Conservation (phyloP, 208 protist genomes). For the Tritrichomonas musculus region DNA sequence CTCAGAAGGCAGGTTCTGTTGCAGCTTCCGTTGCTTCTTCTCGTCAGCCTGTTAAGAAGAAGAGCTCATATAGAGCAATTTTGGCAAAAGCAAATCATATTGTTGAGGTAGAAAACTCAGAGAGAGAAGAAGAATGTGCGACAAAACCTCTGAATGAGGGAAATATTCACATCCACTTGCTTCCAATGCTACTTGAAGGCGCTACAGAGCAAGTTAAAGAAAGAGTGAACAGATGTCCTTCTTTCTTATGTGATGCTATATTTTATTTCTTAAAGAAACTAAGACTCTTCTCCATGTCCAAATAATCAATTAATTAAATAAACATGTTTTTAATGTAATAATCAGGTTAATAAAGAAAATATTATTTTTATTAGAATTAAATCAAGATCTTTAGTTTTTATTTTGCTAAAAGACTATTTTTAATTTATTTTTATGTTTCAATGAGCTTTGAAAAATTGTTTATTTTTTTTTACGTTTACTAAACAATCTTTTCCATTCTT, state of each 20-base stretch:
- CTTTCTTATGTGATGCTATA: background rate
- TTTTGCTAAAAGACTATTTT: too few relatives aligned
- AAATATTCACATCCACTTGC: background rate
- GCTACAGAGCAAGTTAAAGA: background rate
- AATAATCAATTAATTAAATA: background rate
- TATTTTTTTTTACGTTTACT: too few relatives aligned
- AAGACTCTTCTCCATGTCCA: conserved; percentile 4
- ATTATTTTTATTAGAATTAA: too few relatives aligned
- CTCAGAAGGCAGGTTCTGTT: too few relatives aligned
- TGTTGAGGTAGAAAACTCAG: background rate
- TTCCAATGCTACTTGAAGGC: background rate
- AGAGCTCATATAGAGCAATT: background rate
- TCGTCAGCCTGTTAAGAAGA: background rate
- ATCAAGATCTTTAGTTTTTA: too few relatives aligned
- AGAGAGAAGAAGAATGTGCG: background rate
- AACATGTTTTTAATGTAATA: too few relatives aligned
- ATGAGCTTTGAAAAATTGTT: too few relatives aligned
- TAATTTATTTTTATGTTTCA: too few relatives aligned
- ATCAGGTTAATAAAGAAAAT: too few relatives aligned
- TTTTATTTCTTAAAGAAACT: background rate
- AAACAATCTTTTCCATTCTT: too few relatives aligned
- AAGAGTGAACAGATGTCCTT: background rate
- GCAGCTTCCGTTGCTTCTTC: too few relatives aligned
- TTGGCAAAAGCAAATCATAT: background rate
- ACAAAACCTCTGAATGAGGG: background rate